Conservation (phyloP, 148 eudicot species). For the Vaccinium darrowii region DNA sequence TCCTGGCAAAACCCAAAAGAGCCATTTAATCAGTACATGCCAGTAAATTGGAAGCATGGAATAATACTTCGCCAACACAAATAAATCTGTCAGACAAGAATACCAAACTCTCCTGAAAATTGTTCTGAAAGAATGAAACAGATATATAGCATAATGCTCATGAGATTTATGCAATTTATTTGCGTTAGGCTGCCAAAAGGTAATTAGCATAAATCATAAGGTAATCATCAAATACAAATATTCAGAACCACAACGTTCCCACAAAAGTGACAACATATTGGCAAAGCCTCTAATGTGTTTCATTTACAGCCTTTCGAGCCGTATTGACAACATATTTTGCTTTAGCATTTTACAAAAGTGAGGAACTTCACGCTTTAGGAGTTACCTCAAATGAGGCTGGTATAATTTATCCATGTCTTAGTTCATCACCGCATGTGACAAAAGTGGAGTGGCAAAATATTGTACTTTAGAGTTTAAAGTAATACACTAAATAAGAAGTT, state of each 20-base stretch:
- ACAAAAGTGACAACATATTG: too few relatives aligned
- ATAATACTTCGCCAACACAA: neutral
- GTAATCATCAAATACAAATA: neutral
- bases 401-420: neutral
- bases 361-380: neutral
- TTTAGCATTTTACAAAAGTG: neutral
- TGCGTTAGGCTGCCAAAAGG: neutral
- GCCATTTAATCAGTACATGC: neutral
- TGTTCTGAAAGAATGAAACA: neutral
- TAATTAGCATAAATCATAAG: neutral
- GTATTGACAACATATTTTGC: neutral
- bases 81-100: constrained; percentile 1
- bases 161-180: neutral
- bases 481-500: neutral
- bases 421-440: neutral
- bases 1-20: constrained; percentile 51
- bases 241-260: neutral
- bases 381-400: neutral
- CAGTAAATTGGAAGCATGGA: constrained; percentile 8
- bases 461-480: neutral
- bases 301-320: neutral
- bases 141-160: neutral
- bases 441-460: neutral
- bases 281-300: neutral
- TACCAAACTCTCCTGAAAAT: neutral